phyloP scores from a whole-genome alignment of 371 early-diverging fungal genomes.

The Mucor circinelloides region DNA sequence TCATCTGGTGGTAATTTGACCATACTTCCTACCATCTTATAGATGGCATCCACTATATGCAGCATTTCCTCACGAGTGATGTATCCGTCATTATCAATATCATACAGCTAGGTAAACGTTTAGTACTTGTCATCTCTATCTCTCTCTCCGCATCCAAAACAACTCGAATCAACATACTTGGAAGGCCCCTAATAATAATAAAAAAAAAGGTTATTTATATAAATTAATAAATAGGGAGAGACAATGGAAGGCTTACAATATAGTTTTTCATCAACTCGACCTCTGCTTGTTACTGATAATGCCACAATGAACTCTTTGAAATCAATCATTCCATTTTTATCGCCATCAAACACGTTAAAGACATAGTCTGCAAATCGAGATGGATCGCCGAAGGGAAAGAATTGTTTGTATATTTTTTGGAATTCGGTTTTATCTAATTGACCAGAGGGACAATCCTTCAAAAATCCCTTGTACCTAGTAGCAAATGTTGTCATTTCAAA shows the following conservation, averaged over 20 bases:
- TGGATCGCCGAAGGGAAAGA: conserved; percentile 96
- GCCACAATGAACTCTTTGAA: conserved; percentile 94
- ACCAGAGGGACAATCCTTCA: conserved; percentile 91
- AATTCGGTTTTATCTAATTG: conserved; percentile 86
- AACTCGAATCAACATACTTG: conserved; percentile 15
- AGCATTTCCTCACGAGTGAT: conserved; percentile 92
- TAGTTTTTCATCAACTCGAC: conserved; percentile 87
- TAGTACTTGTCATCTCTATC: not conserved
- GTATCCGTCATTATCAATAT: conserved; percentile 88
- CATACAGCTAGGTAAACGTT: conserved; percentile 71
- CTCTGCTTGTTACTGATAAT: conserved; percentile 84
- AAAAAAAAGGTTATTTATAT: conserved; percentile 4
- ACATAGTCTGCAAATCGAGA: conserved; percentile 89
- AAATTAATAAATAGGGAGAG: conserved; percentile 4
- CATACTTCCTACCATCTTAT: conserved; percentile 93
- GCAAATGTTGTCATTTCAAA: not conserved
- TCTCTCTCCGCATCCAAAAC: too few relatives aligned
- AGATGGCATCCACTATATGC: conserved; percentile 88
- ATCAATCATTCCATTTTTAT: conserved; percentile 88
- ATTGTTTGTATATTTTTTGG: conserved; percentile 93
- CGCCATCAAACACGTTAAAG: conserved; percentile 87
- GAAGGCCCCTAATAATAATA: conserved; percentile 45
- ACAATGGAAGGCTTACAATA: conserved; percentile 55
- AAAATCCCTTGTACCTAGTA: conserved; percentile 92
- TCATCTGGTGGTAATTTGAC: conserved; percentile 89